Base-by-base conservation (phyloP, 768 basidiomycete species). In the Amanita brunnescens region DNA sequence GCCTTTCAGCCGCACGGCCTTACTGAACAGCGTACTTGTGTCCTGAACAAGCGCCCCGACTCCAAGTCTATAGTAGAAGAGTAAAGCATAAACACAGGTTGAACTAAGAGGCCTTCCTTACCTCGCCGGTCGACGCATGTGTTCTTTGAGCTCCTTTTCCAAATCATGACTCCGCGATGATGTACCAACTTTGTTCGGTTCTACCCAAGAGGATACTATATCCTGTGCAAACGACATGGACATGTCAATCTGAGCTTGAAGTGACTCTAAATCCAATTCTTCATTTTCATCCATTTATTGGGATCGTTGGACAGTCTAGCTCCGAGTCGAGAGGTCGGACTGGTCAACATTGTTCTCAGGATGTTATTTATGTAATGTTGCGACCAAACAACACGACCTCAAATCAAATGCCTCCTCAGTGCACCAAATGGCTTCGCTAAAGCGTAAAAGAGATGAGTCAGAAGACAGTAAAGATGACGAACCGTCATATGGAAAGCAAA, bases 161-260 rank as follows among this genome's bases (percentile, higher is more conserved):
- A 73, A 54, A 51, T 74, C 67, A 16, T 62, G 64, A 40, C 59
- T 65, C 24, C 60, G 57, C 18, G 69, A 65, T 55, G 61, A 67
- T 52, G 61, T 66, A 23, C 70, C 61, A 39, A 72, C 61, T 49
- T 68, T 70, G n/a, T 62, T 67, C 29, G 83, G 77, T 57, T 80
- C 79, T 57, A 91, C 72, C 88, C 88, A 91, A 49, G 88, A 85
- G 18, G 84, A 74, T 39, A 87, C 79, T 58, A 90, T 73, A 62
- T 79, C 73, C 56, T 89, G 78, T 1, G 83, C 80, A 64, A 82
- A 79, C 5, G 87, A 82, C 79, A 90, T 80, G 18, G 87, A 81
- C 59, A 87, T 68, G 64, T 91, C 85, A 47, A 90, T 81, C 67
- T 85, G 85, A n/a, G 87, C 87, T 64, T 90, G 88, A 35, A 91